Evolutionary conservation across 345 rosid species (phyloP), one percentile per base, ranked within the genome.

Genomic region (Hibiscus tridactylites): DNA sequence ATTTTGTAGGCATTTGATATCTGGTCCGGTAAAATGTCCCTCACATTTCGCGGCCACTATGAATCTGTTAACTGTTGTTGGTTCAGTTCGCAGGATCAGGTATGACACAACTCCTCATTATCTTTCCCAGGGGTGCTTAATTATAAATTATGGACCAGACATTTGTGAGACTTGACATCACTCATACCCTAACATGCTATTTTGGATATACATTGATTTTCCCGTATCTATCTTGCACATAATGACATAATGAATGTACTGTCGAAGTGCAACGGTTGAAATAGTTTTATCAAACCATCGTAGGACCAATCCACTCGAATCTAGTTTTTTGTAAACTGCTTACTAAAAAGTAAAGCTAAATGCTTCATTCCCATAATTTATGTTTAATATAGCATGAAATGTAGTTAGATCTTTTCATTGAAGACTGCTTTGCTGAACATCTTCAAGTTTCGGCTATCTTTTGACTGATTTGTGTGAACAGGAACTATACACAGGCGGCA

Each of bases 401-500:
- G 5, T 66, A 26, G 52, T 2, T 26, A 2, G 44, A 42, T 7
- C 35, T 46, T 46, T 46, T 9, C 24, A 16, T 68, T 9, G 33
- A 53, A n/a, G 47, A 52, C 49, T 54, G 17, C 26, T 42, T 58
- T 56, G 74, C 73, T 17, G 12, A 49, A 37, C 3, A 68, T 67
- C 65, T 44, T 35, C 9, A 16, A n/a, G n/a, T 35, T 65, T 15
- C 46, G 52, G n/a, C 76, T 49, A 62, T 71, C 54, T 61, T 66
- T 50, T 65, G 63, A 7, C 54, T 78, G 71, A 53, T 33, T 74
- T 75, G 21, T 58, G 37, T 57, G 26, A 68, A 39, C 84, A 89
- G 97, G 97, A 92, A 79, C 80, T 95, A 65, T 95, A 89, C 85
- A 86, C 97, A 2, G 90, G 97, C 49, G 88, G 97, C 50, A 79